Base-by-base conservation (phyloP, 148 eudicot species). In the Vaccinium macrocarpon region DNA sequence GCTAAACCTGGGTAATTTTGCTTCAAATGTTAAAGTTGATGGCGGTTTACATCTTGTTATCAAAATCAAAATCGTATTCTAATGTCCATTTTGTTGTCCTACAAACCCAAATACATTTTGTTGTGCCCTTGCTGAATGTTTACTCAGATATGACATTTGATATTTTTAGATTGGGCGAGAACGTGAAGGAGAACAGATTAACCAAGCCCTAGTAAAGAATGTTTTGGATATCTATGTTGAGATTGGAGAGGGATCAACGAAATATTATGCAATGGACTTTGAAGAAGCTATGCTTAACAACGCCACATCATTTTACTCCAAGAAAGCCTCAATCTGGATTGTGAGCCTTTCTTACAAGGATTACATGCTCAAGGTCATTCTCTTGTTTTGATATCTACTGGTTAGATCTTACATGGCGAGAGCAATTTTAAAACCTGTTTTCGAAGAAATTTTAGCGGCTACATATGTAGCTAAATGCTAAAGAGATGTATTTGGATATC, bases 121-220 rank as follows among this genome's bases (percentile, higher is more conserved):
- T 25, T 4, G 72, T 0, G 6, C 72, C 27, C 32, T 12, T 66
- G 14, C 27, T 66, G 32, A 25, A 66, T 12, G 6, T 66, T 66
- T 11, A 66, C 25, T 15, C 25, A 25, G 6, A 25, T 32, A 25
- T 25, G 35, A 66, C 15, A 3, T 64, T 19, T 3, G 15, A 12
- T 80, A 48, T 80, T 52, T 84, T 78, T n/a, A 96, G 99, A 94
- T 96, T 89, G 95, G 93, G 86, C 90, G 87, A 85, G 98, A 96
- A 88, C 92, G 99, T 61, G 99, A 96, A 82, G 98, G 99, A 79
- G 98, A 90, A 80, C 98, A 93, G 84, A 94, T 96, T 78, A 97
- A 93, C 77, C 86, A 93, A 88, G 97, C 95, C 38, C 72, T 96
- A 64, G 77, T 96, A 64, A 96, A 96, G 90, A 94, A 91, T 90